Evolutionary conservation across 306 rosid species (phyloP).

Genomic region (Lathyrus tuberosus): DNA sequence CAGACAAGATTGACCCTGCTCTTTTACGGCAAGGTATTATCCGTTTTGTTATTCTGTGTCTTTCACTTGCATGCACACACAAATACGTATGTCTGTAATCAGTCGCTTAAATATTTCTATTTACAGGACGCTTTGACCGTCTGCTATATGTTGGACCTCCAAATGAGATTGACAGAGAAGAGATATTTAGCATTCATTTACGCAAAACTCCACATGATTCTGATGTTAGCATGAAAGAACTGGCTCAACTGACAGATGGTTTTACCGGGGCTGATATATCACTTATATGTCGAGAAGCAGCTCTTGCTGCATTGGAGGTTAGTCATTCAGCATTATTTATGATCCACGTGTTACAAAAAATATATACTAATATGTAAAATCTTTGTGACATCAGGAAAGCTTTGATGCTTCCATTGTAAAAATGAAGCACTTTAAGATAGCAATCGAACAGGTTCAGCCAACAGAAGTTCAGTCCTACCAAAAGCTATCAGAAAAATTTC

Average conservation of each 20-base stretch:
- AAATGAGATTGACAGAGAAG: constrained; percentile 73
- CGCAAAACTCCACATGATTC: constrained; percentile 66
- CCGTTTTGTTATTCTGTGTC: constrained; percentile 10
- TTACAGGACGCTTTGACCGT: constrained; percentile 89
- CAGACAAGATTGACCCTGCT: constrained; percentile 90
- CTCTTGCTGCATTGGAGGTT: constrained; percentile 82
- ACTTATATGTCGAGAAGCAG: constrained; percentile 83
- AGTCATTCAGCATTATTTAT: constrained; percentile 37
- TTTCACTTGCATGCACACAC: constrained; percentile 17
- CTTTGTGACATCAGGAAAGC: constrained; percentile 58
- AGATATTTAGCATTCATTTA: constrained; percentile 81
- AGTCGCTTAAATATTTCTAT: not conserved
- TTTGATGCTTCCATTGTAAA: constrained; percentile 64
- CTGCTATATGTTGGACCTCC: constrained; percentile 91
- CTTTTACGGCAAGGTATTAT: constrained; percentile 83
- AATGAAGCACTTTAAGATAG: constrained; percentile 71
- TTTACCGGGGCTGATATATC: constrained; percentile 91
- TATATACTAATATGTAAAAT: constrained; percentile 22
- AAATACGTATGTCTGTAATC: not conserved
- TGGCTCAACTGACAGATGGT: constrained; percentile 68
- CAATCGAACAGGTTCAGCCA: constrained; percentile 68
- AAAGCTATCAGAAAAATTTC: constrained; percentile 66
- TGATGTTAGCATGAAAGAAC: constrained; percentile 63
- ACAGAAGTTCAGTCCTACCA: constrained; percentile 64
- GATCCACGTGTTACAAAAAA: constrained; percentile 26